These are phyloP conservation scores for Salvia hispanica DNA, from an alignment of 257 asterid genomes.

Conservation along the genomic window DNA sequence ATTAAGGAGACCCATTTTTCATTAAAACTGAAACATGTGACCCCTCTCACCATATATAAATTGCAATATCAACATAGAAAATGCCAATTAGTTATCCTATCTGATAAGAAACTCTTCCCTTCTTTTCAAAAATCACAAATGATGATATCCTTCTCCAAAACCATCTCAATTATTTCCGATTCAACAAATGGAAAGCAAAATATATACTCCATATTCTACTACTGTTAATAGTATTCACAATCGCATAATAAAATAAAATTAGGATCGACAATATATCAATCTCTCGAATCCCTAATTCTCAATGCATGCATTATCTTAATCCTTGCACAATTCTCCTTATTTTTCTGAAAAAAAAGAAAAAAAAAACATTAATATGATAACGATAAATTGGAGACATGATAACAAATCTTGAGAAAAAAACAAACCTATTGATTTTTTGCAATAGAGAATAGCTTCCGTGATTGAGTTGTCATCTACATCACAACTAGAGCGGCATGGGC, in stretches of 20 bases:
- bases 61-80: not conserved
- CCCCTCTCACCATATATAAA: not conserved
- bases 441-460: conserved; percentile 57
- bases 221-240: not conserved
- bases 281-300: too few relatives aligned
- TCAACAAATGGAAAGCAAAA: not conserved
- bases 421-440: conserved; percentile 60
- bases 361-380: too few relatives aligned
- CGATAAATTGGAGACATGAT: not conserved
- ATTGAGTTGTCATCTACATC: conserved; percentile 52
- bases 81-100: not conserved
- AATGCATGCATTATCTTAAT: too few relatives aligned
- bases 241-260: too few relatives aligned
- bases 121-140: not conserved
- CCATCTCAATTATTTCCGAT: not conserved
- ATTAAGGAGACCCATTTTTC: conserved; percentile 2
- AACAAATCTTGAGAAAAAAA: not conserved
- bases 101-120: not conserved
- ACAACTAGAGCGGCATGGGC: conserved; percentile 29
- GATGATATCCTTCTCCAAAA: not conserved
- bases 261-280: too few relatives aligned
- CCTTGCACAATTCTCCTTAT: too few relatives aligned
- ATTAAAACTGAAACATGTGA: not conserved
- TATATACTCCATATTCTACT: not conserved
- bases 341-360: too few relatives aligned